Conservation (phyloP, 192 early-diverging fungal species). For the Coemansia sp. region DNA sequence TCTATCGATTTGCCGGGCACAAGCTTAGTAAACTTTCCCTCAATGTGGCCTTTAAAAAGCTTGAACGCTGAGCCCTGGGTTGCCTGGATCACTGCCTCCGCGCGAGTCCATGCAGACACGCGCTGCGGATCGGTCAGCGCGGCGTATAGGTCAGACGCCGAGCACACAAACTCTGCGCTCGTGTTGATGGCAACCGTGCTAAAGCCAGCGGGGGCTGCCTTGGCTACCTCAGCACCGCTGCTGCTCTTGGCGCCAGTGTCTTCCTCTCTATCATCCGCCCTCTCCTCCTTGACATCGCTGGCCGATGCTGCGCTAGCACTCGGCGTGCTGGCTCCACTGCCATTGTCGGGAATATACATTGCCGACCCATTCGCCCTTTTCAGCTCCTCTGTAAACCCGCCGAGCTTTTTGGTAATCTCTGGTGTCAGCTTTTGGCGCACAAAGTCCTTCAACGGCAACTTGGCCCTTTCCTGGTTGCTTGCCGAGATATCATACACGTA, state of each 20-base stretch:
- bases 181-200: slow-evolving; percentile 67
- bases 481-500: slow-evolving; percentile 75
- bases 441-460: slow-evolving; percentile 58
- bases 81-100: slow-evolving; percentile 58
- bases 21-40: slow-evolving; percentile 69
- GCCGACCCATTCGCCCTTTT: slow-evolving; percentile 72
- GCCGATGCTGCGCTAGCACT: slow-evolving; percentile 3
- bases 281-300: slow-evolving; percentile 1
- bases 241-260: neutral
- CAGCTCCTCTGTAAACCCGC: slow-evolving; percentile 65
- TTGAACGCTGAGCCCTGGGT: slow-evolving; percentile 62
- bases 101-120: slow-evolving; percentile 77
- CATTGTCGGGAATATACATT: slow-evolving; percentile 69
- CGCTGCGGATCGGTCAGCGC: slow-evolving; percentile 71
- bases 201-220: slow-evolving; percentile 19
- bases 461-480: slow-evolving; percentile 12
- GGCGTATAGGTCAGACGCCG: slow-evolving; percentile 73
- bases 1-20: slow-evolving; percentile 73
- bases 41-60: slow-evolving; percentile 87
- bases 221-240: slow-evolving; percentile 14
- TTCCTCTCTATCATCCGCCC: neutral
- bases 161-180: slow-evolving; percentile 78
- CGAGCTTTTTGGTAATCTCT: slow-evolving; percentile 58
- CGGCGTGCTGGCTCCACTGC: neutral
- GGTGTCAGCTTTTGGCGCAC: slow-evolving; percentile 65